Conservation (phyloP, 345 rosid species). For the Brassica incana region DNA sequence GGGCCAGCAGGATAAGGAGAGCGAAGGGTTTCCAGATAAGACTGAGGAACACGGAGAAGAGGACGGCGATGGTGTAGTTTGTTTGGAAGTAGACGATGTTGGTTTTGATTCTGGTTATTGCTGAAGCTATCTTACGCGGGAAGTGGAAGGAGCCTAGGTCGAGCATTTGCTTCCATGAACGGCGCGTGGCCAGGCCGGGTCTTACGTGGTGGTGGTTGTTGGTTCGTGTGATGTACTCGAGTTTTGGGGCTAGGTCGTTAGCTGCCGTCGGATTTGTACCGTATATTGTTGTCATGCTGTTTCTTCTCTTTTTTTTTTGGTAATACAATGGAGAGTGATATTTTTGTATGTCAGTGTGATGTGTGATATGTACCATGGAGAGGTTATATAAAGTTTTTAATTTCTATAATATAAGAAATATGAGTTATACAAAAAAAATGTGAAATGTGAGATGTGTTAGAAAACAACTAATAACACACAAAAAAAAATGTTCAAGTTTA, state of each 20-base stretch:
- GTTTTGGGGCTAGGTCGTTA: constrained; percentile 45
- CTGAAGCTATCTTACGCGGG: constrained; percentile 48
- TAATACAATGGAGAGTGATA: constrained; percentile 3
- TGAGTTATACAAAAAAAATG: background rate
- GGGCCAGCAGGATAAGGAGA: constrained; percentile 57
- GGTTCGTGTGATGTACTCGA: constrained; percentile 63
- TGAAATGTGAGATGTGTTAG: background rate
- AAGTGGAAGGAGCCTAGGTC: constrained; percentile 44
- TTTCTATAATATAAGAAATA: background rate
- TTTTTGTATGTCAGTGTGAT: background rate
- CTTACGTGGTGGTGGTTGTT: constrained; percentile 49
- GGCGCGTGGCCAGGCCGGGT: constrained; percentile 56
- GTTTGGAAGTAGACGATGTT: constrained; percentile 63
- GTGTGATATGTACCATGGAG: background rate
- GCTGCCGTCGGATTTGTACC: constrained; percentile 77
- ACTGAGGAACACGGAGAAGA: constrained; percentile 62
- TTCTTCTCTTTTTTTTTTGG: background rate
- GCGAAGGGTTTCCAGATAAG: constrained; percentile 83
- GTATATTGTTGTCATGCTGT: constrained; percentile 62
- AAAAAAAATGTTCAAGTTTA: background rate
- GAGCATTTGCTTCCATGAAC: constrained; percentile 77
- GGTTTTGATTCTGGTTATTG: constrained; percentile 43
- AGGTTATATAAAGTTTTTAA: constrained; percentile 26
- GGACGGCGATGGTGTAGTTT: constrained; percentile 65
- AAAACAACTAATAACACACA: background rate